Conservation (phyloP, 2,329 filamentous ascomycete species). For the Aspergillus niger region DNA sequence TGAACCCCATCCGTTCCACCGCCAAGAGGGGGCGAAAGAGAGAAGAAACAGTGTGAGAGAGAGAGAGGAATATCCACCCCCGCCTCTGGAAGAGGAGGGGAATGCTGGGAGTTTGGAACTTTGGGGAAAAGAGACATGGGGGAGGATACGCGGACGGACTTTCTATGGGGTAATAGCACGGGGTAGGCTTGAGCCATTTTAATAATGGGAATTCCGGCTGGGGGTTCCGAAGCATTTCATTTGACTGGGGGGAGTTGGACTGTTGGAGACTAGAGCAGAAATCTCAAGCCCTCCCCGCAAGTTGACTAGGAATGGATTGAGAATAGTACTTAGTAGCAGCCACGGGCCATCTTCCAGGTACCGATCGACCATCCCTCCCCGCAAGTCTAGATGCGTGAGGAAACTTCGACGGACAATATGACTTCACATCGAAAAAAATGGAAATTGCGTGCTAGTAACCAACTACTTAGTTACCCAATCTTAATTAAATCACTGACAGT, state of each 20-base stretch:
- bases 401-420: not conserved
- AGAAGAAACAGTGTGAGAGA: not conserved
- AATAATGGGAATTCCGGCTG: conserved; percentile 16
- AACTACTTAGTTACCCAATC: not conserved
- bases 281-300: conserved; percentile 12
- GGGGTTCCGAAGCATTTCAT: not conserved
- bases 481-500: too few species aligned
- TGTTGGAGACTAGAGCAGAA: not conserved
- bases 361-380: conserved; percentile 25
- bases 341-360: conserved; percentile 22
- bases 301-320: conserved; percentile 20
- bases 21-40: not conserved
- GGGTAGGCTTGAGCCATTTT: conserved; percentile 22
- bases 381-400: conserved; percentile 14
- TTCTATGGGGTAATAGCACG: conserved; percentile 20
- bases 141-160: not conserved
- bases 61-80: not conserved
- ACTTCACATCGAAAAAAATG: conserved; percentile 9
- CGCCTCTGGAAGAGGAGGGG: not conserved
- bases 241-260: not conserved
- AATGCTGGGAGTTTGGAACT: not conserved
- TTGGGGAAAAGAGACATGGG: conserved; percentile 4
- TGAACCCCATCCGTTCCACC: not conserved
- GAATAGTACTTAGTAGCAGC: conserved; percentile 3
- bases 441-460: not conserved